Percentiles rank a stretch among this genome's conserved stretches.
These are phyloP conservation scores for Fusarium nodosum DNA, from an alignment of 2,329 filamentous ascomycete genomes.

Conservation along the genomic window DNA sequence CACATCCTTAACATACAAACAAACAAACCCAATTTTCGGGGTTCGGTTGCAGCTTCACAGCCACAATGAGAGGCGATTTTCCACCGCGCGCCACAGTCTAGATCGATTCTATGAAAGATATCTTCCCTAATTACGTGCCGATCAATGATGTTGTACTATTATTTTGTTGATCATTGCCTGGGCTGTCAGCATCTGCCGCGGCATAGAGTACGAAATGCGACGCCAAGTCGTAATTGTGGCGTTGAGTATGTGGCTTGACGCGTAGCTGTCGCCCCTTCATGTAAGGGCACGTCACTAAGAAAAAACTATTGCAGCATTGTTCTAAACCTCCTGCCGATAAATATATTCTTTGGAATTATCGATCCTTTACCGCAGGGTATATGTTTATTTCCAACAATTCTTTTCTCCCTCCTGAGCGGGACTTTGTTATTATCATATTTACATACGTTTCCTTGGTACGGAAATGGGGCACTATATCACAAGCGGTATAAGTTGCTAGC, in stretches of 20 bases:
- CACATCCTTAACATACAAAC: slow-evolving; percentile 1
- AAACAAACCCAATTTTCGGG: slow-evolving; percentile 11
- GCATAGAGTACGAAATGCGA: neutral
- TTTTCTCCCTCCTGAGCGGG: slow-evolving; percentile 1
- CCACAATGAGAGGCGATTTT: slow-evolving; percentile 38
- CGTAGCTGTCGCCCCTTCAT: slow-evolving; percentile 37
- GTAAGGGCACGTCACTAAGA: neutral
- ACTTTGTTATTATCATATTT: neutral
- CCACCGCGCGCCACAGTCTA: slow-evolving; percentile 32
- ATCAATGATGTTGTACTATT: slow-evolving; percentile 18
- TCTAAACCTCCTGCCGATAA: slow-evolving; percentile 5
- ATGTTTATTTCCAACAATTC: neutral
- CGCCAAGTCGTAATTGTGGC: slow-evolving; percentile 18
- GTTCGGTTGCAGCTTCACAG: slow-evolving; percentile 26
- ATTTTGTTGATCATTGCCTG: slow-evolving; percentile 40
- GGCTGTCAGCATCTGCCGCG: slow-evolving; percentile 1
- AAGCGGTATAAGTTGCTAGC: slow-evolving; percentile 15
- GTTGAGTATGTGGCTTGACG: slow-evolving; percentile 35
- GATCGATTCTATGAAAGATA: slow-evolving; percentile 20
- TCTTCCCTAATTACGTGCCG: slow-evolving; percentile 11
- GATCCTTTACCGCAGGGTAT: neutral
- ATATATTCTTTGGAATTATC: slow-evolving; percentile 2
- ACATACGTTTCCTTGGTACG: neutral
- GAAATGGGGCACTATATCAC: slow-evolving; percentile 15
- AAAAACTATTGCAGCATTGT: neutral